These are phyloP conservation scores for Blastomyces silverae DNA, from an alignment of 2,329 filamentous ascomycete species.

Conservation along the genomic window DNA sequence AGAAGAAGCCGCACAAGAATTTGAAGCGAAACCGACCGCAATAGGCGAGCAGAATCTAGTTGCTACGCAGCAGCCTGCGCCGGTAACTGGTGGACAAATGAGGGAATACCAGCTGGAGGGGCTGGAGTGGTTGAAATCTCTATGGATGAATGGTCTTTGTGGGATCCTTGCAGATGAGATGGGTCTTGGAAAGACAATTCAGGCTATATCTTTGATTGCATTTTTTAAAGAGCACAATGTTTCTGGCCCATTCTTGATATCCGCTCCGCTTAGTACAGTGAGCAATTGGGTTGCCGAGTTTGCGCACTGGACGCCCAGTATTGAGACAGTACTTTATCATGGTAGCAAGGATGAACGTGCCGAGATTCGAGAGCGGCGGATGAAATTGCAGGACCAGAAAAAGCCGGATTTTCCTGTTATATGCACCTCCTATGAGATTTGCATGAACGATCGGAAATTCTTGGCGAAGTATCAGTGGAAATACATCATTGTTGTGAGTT, in stretches of 20 bases:
- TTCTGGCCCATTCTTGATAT: conserved; percentile 84
- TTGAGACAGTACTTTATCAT: conserved; percentile 87
- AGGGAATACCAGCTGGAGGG: conserved; percentile 90
- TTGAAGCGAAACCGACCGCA: conserved; percentile 53
- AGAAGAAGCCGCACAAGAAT: conserved; percentile 52
- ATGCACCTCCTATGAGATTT: conserved; percentile 93
- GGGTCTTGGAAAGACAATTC: conserved; percentile 87
- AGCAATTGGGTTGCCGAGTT: conserved; percentile 98
- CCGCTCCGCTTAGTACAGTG: conserved; percentile 82
- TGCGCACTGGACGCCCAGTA: conserved; percentile 76
- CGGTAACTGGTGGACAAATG: conserved; percentile 84
- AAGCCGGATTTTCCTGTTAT: conserved; percentile 77
- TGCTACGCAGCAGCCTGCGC: conserved; percentile 77
- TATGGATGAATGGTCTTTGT: conserved; percentile 85
- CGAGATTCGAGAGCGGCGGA: conserved; percentile 62
- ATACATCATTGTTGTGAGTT: conserved; percentile 81
- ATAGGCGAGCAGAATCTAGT: conserved; percentile 60
- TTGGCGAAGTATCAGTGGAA: conserved; percentile 86
- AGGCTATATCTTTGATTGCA: conserved; percentile 81
- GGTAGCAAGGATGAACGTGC: conserved; percentile 73
- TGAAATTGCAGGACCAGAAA: conserved; percentile 61
- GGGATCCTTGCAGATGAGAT: conserved; percentile 92
- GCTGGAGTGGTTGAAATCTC: conserved; percentile 77
- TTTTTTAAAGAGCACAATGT: conserved; percentile 79
- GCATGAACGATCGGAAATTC: conserved; percentile 78